Evolutionary conservation across 2,329 filamentous ascomycete genomes (phyloP), one percentile per base, ranked within the genome.

Genomic region (Aspergillus costaricaensis): DNA sequence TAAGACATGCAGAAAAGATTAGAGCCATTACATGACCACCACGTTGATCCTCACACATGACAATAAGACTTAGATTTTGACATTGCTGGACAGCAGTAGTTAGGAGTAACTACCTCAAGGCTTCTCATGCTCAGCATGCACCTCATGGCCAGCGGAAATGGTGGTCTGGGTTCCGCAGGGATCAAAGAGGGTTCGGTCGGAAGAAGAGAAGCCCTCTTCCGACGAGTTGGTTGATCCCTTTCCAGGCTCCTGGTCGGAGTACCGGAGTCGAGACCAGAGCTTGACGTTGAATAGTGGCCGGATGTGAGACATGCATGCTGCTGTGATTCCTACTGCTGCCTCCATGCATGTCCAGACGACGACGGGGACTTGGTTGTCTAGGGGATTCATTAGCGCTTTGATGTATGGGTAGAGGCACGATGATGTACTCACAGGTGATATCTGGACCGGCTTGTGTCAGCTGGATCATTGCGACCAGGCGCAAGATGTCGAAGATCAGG

Each of bases 321-420:
- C 70, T 7, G 65, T 66, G 38, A 74, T 73, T 15, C 66, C 71
- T 0, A 72, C 70, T 0, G 69, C 68, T 1, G 69, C 67, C 57
- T 74, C 71, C 19, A 68, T 64, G 39, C 70, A 72, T 0, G 72
- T 74, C 71, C 71, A 74, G n/a, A 73, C 67, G 14, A 65, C 67
- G 23, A 62, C 59, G 6, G 68, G 67, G 30, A 69, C 65, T 72
- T 73, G 69, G 44, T 73, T 66, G 27, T 70, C 71, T 73, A 12
- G 10, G 19, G 21, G 2, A 7, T 5, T 36, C 5, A 14, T 39
- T 10, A 21, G 32, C 7, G 32, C 15, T n/a, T 23, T 39, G 12
- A 27, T 23, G 17, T n/a, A 9, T 30, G 52, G 1, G 17, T 3
- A 5, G 43, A 21, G 63, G 57, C 39, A 53, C 2, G 2, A 12